These are phyloP conservation scores for Pistacia vera DNA, from an alignment of 345 rosid genomes.

Conservation along the genomic window DNA sequence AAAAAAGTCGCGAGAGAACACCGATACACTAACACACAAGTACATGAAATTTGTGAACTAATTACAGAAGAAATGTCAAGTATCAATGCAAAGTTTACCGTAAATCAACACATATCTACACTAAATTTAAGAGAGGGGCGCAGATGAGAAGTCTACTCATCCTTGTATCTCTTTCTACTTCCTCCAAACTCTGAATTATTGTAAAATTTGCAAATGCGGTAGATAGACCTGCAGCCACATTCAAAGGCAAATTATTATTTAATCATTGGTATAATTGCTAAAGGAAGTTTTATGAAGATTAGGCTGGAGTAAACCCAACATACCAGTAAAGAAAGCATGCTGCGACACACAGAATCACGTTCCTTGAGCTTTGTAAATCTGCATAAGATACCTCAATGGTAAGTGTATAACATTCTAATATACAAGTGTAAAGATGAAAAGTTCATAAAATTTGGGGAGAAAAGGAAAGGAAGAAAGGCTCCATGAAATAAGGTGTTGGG, in stretches of 20 bases:
- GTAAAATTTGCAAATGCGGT: constrained; percentile 75
- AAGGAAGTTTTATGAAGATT: constrained; percentile 9
- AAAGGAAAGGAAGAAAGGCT: background rate
- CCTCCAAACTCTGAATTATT: constrained; percentile 74
- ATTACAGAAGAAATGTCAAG: background rate
- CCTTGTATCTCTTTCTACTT: constrained; percentile 73
- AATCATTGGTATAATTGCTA: background rate
- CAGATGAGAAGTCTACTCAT: constrained; percentile 31
- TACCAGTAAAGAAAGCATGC: constrained; percentile 94
- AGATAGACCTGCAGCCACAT: constrained; percentile 63
- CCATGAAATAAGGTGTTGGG: background rate
- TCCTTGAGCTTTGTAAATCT: constrained; percentile 90
- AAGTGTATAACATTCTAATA: background rate
- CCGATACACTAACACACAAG: background rate
- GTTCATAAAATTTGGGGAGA: background rate
- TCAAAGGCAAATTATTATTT: constrained; percentile 6
- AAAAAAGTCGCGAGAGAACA: background rate
- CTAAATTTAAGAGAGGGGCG: background rate
- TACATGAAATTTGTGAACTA: background rate
- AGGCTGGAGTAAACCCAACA: background rate
- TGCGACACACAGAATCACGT: constrained; percentile 71
- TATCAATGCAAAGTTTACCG: background rate
- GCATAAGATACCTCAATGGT: constrained; percentile 26
- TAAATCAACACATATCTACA: background rate
- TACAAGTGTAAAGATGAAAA: background rate